Percentiles rank a stretch among this genome's conserved stretches.
These are phyloP conservation scores for Phytophthora aleatoria DNA, from an alignment of 352 stramenopile species.

Conservation along the genomic window DNA sequence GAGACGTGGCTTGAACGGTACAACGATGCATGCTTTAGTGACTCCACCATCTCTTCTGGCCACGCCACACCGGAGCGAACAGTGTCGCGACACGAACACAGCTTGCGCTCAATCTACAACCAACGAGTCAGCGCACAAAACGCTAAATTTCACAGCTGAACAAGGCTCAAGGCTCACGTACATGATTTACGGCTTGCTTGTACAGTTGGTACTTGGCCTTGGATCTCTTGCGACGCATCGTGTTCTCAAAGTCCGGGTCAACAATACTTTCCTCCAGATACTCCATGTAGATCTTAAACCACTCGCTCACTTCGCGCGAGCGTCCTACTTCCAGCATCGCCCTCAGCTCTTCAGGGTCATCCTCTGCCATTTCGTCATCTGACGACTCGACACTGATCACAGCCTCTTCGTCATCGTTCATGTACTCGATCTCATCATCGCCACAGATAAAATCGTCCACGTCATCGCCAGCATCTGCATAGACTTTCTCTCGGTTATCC, in stretches of 20 bases:
- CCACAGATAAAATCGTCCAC: slow-evolving; percentile 81
- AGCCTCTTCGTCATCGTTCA: slow-evolving; percentile 82
- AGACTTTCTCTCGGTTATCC: slow-evolving; percentile 38
- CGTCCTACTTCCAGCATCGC: slow-evolving; percentile 42
- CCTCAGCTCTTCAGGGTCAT: slow-evolving; percentile 47
- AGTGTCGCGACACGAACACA: slow-evolving; percentile 75
- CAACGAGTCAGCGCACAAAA: not conserved
- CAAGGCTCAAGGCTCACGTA: slow-evolving; percentile 36
- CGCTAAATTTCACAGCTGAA: not conserved
- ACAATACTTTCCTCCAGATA: slow-evolving; percentile 82
- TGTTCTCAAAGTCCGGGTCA: slow-evolving; percentile 61
- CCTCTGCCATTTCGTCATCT: slow-evolving; percentile 47
- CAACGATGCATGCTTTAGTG: slow-evolving; percentile 46
- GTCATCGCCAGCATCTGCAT: slow-evolving; percentile 66
- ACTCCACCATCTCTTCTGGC: slow-evolving; percentile 69
- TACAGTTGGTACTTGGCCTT: slow-evolving; percentile 58
- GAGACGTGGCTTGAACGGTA: slow-evolving; percentile 42
- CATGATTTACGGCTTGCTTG: slow-evolving; percentile 55
- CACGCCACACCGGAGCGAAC: slow-evolving; percentile 72
- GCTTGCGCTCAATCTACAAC: slow-evolving; percentile 68
- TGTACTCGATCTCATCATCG: slow-evolving; percentile 87
- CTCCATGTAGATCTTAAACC: slow-evolving; percentile 85
- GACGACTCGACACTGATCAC: slow-evolving; percentile 66
- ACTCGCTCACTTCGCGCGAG: slow-evolving; percentile 72
- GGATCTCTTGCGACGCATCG: slow-evolving; percentile 46